Evolutionary conservation across 1,284 basidiomycete genomes (phyloP).

Genomic region (Uromyces viciae-fabae): DNA sequence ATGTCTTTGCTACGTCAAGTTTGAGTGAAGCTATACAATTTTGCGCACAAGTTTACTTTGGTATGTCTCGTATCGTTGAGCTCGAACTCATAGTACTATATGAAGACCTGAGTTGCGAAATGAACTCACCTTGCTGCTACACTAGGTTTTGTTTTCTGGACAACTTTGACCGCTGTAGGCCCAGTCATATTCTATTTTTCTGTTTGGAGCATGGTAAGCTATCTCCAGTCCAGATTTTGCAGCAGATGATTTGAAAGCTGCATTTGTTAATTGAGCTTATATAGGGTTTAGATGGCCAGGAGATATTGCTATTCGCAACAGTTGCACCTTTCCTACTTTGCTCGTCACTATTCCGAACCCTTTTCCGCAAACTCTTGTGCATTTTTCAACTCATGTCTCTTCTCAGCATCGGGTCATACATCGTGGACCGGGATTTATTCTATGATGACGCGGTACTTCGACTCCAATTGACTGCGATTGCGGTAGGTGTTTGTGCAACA

Average conservation of each 20-base stretch:
- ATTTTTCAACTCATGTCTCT: conserved; percentile 28
- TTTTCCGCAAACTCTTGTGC: conserved; percentile 14
- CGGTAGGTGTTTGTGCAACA: conserved; percentile 19
- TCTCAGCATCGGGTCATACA: conserved; percentile 26
- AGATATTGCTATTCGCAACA: conserved; percentile 49
- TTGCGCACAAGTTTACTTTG: conserved; percentile 61
- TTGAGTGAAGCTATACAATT: conserved; percentile 52
- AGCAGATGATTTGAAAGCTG: background rate
- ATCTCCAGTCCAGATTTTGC: background rate
- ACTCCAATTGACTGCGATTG: conserved; percentile 35
- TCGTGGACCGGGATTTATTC: conserved; percentile 37
- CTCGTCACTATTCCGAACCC: background rate
- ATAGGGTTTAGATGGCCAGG: conserved; percentile 47
- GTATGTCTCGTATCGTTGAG: conserved; percentile 55
- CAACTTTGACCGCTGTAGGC: conserved; percentile 74
- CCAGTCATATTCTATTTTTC: conserved; percentile 87
- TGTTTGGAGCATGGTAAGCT: conserved; percentile 73
- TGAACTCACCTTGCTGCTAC: conserved; percentile 8
- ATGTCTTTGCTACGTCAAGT: too few relatives aligned
- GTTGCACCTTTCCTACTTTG: conserved; percentile 41
- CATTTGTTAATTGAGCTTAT: too few relatives aligned
- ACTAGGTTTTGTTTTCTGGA: conserved; percentile 82
- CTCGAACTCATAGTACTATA: background rate
- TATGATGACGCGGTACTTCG: conserved; percentile 43
- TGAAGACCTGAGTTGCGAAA: background rate